A percentile compares a stretch with the other conserved stretches of the same genome.
These are phyloP conservation scores for Trichoderma lentiforme DNA, from an alignment of 2,329 filamentous ascomycete genomes.

Conservation along the genomic window DNA sequence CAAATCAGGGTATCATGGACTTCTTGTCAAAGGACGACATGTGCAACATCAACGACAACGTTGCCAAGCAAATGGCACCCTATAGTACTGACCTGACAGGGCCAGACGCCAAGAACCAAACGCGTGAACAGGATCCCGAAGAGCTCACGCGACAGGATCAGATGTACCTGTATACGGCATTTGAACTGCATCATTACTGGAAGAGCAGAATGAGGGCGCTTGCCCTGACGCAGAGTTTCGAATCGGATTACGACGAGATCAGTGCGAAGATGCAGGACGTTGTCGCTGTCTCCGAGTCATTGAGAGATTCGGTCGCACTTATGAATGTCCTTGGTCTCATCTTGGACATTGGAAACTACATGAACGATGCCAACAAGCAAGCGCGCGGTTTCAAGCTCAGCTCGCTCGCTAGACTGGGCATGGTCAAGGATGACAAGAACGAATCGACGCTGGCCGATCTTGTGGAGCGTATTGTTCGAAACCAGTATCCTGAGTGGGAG, in stretches of 20 bases:
- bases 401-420: constrained; percentile 84
- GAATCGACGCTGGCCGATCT: constrained; percentile 93
- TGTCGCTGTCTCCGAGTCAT: constrained; percentile 80
- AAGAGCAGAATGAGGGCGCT: constrained; percentile 94
- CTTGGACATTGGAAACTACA: constrained; percentile 97
- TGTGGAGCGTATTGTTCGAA: constrained; percentile 92
- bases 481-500: constrained; percentile 96
- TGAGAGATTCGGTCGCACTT: constrained; percentile 85
- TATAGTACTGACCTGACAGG: constrained; percentile 97
- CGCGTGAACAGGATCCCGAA: constrained; percentile 77
- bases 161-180: constrained; percentile 89
- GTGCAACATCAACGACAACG: constrained; percentile 88
- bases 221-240: constrained; percentile 76
- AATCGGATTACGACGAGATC: constrained; percentile 88
- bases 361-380: constrained; percentile 99
- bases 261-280: constrained; percentile 80
- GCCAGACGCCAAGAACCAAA: constrained; percentile 72
- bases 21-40: constrained; percentile 91
- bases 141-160: constrained; percentile 95
- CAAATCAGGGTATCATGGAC: constrained; percentile 92
- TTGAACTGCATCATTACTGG: constrained; percentile 96
- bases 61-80: constrained; percentile 84
- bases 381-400: constrained; percentile 97
- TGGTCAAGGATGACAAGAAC: constrained; percentile 99
- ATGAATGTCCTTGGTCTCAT: constrained; percentile 97